Evolutionary conservation across 2,329 filamentous ascomycete genomes (phyloP), one percentile per base, ranked within the genome.

Genomic region (Myriosclerotinia scirpicola): DNA sequence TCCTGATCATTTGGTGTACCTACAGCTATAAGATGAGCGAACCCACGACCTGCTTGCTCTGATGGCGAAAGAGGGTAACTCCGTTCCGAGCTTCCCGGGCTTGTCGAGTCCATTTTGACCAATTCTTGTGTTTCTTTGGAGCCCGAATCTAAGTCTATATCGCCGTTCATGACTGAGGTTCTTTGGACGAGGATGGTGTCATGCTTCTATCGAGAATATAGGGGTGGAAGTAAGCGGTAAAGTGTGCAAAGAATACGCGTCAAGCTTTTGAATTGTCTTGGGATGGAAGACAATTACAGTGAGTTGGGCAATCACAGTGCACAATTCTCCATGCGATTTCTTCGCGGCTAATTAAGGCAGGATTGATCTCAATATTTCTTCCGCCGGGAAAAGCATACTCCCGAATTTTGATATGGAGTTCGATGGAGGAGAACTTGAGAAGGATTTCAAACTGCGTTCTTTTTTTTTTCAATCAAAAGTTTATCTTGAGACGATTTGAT

Each of bases 151-250:
- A 44, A 36, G 22, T 17, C 15, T 44, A 34, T 15, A 22, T 58
- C 30, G 15, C n/a, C 11, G 9, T 20, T 44, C 15, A 56, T 30
- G 22, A 42, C 54, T 17, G 54, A 56, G 34, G 40, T 58, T 9
- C 55, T 34, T 48, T 61, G 58, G 15, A 61, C 11, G 22, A 61
- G 34, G 44, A 61, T 50, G 8, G 58, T 61, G 15, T 61, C 58
- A 20, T 50, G 48, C 9, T 38, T 36, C 58, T 42, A 50, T 61
- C 50, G 42, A 17, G 42, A 17, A 50, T 36, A 14, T 61, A 61
- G 7, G 58, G 50, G 36, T 61, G 14, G 58, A 61, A 61, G n/a
- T 42, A 61, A 38, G 36, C 50, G 12, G 58, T 38, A 8, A 61
- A 61, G 30, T 38, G 58, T 36, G 14, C 15, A 12, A 61, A 38